Base-by-base conservation (phyloP, 495 filamentous ascomycete genomes). In the Glarea lozoyensis region DNA sequence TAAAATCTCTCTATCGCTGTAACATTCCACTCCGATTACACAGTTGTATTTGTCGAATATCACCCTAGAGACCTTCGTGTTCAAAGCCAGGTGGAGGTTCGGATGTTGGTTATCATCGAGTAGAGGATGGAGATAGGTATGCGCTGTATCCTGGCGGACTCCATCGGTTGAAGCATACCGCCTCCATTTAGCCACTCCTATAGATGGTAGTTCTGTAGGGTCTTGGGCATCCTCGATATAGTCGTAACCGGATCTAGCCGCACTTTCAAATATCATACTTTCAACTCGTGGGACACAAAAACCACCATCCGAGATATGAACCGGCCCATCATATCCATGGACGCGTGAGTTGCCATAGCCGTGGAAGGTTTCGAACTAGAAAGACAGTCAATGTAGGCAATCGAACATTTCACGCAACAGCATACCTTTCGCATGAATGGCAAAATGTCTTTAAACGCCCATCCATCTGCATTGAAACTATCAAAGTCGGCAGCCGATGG, bases 11-110 rank as follows among this genome's bases (percentile, higher is more conserved):
- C 34, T 32, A n/a, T n/a, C n/a, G n/a, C 55, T 13, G 2, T 17
- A 9, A n/a, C 16, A 37, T 39, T 65, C 65, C 11, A 72, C 60
- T 2, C 63, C 66, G 0, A 35, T 41, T 10, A 68, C 69, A n/a
- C n/a, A n/a, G 31, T 48, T 52, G 3, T 30, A 10, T 2, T 11
- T 30, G 21, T 73, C 66, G 38, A 73, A 65, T 10, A 74, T 39
- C 3, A 76, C 62, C 4, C 68, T 64, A n/a, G 57, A 46, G 13
- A 75, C 69, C 10, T 61, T 64, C 23, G 60, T 56, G 39, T 76
- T 61, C 10, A 65, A 58, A 13, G 73, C 53, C 4, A 75, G 61
- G 39, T 73, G 68, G 0, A 76, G 58, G 23, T 68, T 69, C 2
- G 58, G 56, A 36, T 68, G 62, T 32, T 61, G 57, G 22, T 60